Evolutionary conservation across 306 rosid genomes (phyloP), one percentile per base, ranked within the genome.

Genomic region (Vigna hirtella): DNA sequence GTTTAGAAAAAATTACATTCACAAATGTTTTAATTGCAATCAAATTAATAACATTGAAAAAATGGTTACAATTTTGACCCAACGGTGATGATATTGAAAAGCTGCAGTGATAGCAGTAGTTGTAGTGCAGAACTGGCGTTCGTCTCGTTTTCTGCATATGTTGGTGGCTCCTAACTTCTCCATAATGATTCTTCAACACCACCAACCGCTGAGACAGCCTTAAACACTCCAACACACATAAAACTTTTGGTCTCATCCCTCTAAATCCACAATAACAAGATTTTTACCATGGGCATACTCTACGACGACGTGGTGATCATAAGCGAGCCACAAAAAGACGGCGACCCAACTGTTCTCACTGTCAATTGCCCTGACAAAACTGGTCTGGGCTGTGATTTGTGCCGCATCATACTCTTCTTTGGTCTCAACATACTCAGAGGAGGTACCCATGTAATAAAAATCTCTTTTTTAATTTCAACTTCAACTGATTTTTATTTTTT

Each of bases 321-420:
- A 66, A 82, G 79, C 66, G 82, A 71, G 61, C 72, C 96, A 20
- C 94, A 91, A 57, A 90, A 80, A 81, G 91, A 88, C 74, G 89
- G 85, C 17, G 99, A 90, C 22, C 89, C 97, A 0, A 87, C 53
- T 32, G 90, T 93, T 20, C 83, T 95, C 53, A 95, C 99, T 9
- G 93, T 95, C 4, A 95, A 95, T 75, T 95, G 99, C 76, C 99
- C 99, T 7, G 99, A 95, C 79, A 95, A 93, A 55, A 91, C 97
- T 13, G 99, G 99, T n/a, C 70, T 95, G 26, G 99, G 98, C 26
- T 91, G 93, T 75, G 99, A 95, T 77, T 78, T 95, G 89, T 95
- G 99, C 74, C 97, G 99, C 48, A 87, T 91, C 88, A 88, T 95
- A 77, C 99, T 95, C 88, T 91, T 88, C 84, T 95, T 93, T 77